These are phyloP conservation scores for Hordeum pubiflorum DNA, from an alignment of 202 grass and related monocot species.

Conservation along the genomic window DNA sequence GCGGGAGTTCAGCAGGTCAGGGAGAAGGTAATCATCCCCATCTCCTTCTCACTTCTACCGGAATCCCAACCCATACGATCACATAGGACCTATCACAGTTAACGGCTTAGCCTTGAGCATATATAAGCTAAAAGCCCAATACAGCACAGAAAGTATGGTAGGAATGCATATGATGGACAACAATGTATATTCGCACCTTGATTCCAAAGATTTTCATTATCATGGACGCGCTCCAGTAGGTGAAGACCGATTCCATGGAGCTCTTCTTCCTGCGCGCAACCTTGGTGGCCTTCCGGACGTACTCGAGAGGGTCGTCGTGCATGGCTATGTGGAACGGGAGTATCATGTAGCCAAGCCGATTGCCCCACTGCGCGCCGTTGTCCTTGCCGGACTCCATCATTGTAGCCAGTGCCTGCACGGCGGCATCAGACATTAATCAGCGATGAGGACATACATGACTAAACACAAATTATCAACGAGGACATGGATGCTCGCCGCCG, in stretches of 20 bases:
- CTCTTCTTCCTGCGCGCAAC: conserved; percentile 68
- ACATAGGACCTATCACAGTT: too few species aligned
- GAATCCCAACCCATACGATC: too few species aligned
- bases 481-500: background rate
- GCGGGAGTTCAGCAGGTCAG: too few species aligned
- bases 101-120: too few species aligned
- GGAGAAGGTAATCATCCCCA: too few species aligned
- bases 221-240: conserved; percentile 48
- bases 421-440: background rate
- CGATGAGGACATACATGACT: background rate
- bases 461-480: background rate
- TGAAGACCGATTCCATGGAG: conserved; percentile 62
- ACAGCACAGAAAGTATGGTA: too few species aligned
- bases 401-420: conserved; percentile 45
- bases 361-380: conserved; percentile 53
- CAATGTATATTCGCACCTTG: conserved; percentile 30
- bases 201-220: conserved; percentile 56
- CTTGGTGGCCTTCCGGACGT: conserved; percentile 41
- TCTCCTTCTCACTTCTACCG: too few species aligned
- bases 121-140: too few species aligned
- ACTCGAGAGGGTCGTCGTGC: conserved; percentile 47
- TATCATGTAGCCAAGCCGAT: conserved; percentile 60
- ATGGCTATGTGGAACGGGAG: conserved; percentile 41
- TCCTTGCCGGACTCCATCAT: conserved; percentile 60
- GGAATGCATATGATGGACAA: background rate